These are phyloP conservation scores for Rubia yunnanensis DNA, from an alignment of 257 asterid species.

Conservation along the genomic window DNA sequence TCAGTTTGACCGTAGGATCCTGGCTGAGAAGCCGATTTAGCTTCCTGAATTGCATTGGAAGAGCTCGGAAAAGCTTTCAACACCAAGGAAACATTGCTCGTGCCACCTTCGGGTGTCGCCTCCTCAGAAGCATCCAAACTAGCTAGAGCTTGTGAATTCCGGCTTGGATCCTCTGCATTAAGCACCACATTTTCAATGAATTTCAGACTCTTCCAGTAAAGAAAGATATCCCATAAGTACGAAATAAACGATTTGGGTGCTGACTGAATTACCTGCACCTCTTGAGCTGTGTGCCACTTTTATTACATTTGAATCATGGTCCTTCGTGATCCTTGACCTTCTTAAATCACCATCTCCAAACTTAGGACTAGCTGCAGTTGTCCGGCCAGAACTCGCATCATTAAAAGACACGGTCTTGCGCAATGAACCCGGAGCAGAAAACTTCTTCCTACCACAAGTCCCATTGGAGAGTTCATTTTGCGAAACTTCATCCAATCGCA, in stretches of 20 bases:
- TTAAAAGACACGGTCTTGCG: slow-evolving; percentile 12
- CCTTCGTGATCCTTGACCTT: slow-evolving; percentile 9
- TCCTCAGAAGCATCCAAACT: slow-evolving; percentile 11
- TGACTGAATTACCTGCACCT: slow-evolving; percentile 6
- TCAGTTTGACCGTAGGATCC: neutral
- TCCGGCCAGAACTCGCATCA: slow-evolving; percentile 8
- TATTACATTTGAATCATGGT: slow-evolving; percentile 5
- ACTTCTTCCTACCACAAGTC: slow-evolving; percentile 3
- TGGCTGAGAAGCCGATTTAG: slow-evolving; percentile 1
- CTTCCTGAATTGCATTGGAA: slow-evolving; percentile 8
- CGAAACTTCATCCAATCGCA: slow-evolving; percentile 5
- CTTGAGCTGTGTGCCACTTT: neutral
- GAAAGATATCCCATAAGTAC: slow-evolving; percentile 2
- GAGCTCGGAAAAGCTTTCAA: neutral
- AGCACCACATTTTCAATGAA: neutral
- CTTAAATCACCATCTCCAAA: neutral
- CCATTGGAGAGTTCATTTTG: neutral
- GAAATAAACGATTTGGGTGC: no score
- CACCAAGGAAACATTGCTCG: neutral
- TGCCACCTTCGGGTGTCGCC: slow-evolving; percentile 5
- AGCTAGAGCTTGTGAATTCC: neutral
- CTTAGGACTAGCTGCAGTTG: neutral
- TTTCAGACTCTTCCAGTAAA: neutral
- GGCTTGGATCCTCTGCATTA: neutral
- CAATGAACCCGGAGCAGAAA: neutral